Base-by-base conservation (phyloP, 2,329 filamentous ascomycete genomes). In the Aspergillus carbonarius region DNA sequence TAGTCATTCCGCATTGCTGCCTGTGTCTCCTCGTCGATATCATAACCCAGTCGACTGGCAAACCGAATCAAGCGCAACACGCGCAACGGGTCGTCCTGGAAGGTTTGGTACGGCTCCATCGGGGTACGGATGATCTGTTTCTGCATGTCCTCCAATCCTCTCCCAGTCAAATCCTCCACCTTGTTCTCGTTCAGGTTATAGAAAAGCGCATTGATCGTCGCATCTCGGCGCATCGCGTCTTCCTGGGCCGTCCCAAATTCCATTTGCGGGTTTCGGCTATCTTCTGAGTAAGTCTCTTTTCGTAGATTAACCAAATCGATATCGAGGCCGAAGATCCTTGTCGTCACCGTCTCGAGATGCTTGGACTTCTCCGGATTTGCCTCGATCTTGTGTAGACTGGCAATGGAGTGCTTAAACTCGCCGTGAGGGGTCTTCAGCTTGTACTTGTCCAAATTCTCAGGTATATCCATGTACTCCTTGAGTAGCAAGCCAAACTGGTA, bases 361-460 rank as follows among this genome's bases (percentile, higher is more conserved):
- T 98, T 98, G 18, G 92, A 96, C 78, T 96, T 97, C 69, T 97
- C 92, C 0, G 93, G 93, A 72, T 98, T 98, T 58, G 89, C 89
- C 54, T 89, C 88, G 65, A 97, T 93, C 74, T 92, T 96, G 81
- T 97, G 89, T 32, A 97, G 81, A 62, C 85, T 88, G 51, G 89
- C 88, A 54, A 95, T 81, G 57, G 88, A 87, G 54, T 83, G 82
- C 84, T 83, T 69, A 18, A 87, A 82, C 63, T 87, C 81, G 13
- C 76, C 70, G 9, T 72, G 67, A 9, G 57, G 73, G 68, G 66
- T 84, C 70, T 52, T 81, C 69, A 48, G 75, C 66, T 60, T 82
- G 77, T 70, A 80, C 60, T 77, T 77, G 5, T 74, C 66, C 15
- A 78, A 68, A 23, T 76, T 74, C 15, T 73, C 68, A 2, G 74